Evolutionary conservation across 495 filamentous ascomycete species (phyloP).

Genomic region (Wilcoxina mikolae): DNA sequence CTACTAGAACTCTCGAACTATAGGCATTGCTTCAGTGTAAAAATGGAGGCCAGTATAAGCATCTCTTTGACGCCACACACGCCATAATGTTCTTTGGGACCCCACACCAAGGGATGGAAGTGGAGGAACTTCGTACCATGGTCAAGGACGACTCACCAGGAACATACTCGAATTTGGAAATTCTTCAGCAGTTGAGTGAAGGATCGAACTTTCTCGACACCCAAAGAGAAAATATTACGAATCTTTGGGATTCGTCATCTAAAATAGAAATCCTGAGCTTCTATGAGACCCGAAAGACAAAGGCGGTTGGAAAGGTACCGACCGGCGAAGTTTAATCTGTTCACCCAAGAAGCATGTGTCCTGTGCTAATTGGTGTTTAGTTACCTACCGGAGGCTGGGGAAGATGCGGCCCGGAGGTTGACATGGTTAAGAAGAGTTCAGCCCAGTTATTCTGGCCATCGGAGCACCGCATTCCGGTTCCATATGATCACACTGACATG

Average conservation of each 20-base stretch:
- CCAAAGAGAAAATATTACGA: slow-evolving; percentile 1
- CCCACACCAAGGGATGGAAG: slow-evolving; percentile 9
- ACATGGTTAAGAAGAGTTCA: neutral
- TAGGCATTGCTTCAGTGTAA: neutral
- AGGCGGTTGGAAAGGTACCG: neutral
- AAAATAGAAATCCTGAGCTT: neutral
- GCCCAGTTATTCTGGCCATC: slow-evolving; percentile 6
- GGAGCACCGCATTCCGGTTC: neutral
- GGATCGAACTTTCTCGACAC: neutral
- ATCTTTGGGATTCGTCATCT: neutral
- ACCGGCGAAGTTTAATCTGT: neutral
- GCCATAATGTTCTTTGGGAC: slow-evolving; percentile 8
- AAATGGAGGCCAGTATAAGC: slow-evolving; percentile 1
- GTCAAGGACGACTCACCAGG: neutral
- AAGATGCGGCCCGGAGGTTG: neutral
- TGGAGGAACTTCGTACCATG: slow-evolving; percentile 4
- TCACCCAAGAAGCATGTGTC: neutral
- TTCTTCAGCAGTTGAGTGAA: neutral
- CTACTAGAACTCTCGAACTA: neutral
- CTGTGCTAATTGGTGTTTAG: neutral
- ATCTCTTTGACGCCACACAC: slow-evolving; percentile 4
- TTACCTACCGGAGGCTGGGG: neutral
- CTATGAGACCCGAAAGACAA: neutral
- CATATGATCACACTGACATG: neutral
- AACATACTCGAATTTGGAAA: neutral